A percentile compares a stretch with the other conserved stretches of the same genome.
phyloP scores from a whole-genome alignment of 257 asterid genomes.

The Nicotiana undulata region DNA sequence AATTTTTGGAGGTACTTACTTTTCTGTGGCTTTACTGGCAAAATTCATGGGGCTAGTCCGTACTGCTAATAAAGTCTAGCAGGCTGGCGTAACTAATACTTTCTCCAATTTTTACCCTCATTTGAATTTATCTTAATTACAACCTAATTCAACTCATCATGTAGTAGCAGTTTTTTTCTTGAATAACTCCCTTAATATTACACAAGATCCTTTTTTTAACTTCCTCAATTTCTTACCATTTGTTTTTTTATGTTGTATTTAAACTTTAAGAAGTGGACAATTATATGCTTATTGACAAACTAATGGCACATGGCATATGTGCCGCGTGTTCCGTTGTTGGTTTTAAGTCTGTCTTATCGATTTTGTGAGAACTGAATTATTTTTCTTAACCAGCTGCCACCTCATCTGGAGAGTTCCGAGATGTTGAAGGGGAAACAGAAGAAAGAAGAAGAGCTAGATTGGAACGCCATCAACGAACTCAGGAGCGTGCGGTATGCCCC shows the following conservation, averaged over 20 bases:
- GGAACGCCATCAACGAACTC: conserved; percentile 93
- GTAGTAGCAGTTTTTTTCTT: neutral
- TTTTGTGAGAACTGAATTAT: conserved; percentile 17
- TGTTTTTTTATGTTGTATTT: neutral
- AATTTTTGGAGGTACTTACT: conserved; percentile 66
- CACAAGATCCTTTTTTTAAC: neutral
- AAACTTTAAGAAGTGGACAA: neutral
- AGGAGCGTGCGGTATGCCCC: conserved; percentile 81
- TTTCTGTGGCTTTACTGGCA: neutral
- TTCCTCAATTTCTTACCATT: neutral
- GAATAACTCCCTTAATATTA: neutral
- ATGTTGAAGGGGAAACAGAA: conserved; percentile 90
- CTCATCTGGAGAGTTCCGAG: conserved; percentile 73
- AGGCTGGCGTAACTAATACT: neutral
- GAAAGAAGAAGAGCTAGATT: conserved; percentile 93
- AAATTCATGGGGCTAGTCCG: neutral
- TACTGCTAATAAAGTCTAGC: neutral
- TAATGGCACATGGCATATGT: neutral
- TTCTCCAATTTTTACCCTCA: neutral
- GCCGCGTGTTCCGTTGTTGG: neutral
- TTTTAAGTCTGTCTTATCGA: conserved; percentile 12
- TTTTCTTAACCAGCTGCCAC: conserved; percentile 48
- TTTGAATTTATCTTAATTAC: neutral
- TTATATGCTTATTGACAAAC: neutral
- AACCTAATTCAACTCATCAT: neutral